Evolutionary conservation across 2,329 filamentous ascomycete genomes (phyloP).

Genomic region (Fusarium sp.): DNA sequence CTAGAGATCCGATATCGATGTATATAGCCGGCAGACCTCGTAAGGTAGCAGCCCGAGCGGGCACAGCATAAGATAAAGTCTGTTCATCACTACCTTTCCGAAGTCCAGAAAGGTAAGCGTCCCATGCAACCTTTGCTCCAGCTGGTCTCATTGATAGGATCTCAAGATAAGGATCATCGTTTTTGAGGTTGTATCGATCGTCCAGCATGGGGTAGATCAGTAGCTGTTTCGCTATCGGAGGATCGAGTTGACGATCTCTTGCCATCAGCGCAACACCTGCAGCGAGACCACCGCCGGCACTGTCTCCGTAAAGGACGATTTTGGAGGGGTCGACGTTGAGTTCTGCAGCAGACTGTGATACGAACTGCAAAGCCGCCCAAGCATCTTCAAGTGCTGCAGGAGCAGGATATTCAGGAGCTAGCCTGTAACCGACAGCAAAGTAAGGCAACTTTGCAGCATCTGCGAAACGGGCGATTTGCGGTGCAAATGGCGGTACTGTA

Average conservation of each 20-base stretch:
- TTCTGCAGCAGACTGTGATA: background rate
- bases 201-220: slow-evolving; percentile 35
- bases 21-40: slow-evolving; percentile 53
- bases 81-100: slow-evolving; percentile 9
- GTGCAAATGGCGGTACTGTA: slow-evolving; percentile 14
- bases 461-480: slow-evolving; percentile 24
- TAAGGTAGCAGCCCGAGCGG: slow-evolving; percentile 43
- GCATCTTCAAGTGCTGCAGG: slow-evolving; percentile 24
- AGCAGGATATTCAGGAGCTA: slow-evolving; percentile 30
- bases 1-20: slow-evolving; percentile 55
- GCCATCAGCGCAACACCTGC: slow-evolving; percentile 20
- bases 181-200: slow-evolving; percentile 12
- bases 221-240: slow-evolving; percentile 18
- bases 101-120: slow-evolving; percentile 20
- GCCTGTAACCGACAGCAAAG: slow-evolving; percentile 27
- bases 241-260: slow-evolving; percentile 7
- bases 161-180: slow-evolving; percentile 4
- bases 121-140: slow-evolving; percentile 44
- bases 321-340: slow-evolving; percentile 20
- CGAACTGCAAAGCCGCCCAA: slow-evolving; percentile 21
- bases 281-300: slow-evolving; percentile 27
- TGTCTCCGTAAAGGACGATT: slow-evolving; percentile 26
- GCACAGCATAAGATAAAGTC: slow-evolving; percentile 38
- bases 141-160: slow-evolving; percentile 36
- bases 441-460: slow-evolving; percentile 20